These are phyloP conservation scores for Cordyceps cateniannulata DNA, from an alignment of 2,329 filamentous ascomycete species.

Conservation along the genomic window DNA sequence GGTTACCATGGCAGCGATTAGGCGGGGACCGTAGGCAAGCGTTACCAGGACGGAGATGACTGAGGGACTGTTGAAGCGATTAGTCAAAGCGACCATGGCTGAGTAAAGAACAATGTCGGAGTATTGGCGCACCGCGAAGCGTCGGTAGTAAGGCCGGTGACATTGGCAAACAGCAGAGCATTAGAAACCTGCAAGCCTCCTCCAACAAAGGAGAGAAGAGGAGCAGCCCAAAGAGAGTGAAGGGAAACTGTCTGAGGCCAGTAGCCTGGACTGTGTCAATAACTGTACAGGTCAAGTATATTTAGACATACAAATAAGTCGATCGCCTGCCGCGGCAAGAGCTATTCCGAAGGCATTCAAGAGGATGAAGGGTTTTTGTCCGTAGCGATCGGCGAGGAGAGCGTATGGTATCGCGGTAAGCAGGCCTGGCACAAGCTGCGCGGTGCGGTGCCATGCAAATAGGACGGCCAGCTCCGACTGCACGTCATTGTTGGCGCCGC, in stretches of 20 bases:
- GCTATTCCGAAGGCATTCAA: background rate
- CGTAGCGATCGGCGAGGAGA: background rate
- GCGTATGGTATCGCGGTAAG: background rate
- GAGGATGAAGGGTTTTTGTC: background rate
- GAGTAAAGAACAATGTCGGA: background rate
- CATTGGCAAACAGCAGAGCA: constrained; percentile 1
- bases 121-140: background rate
- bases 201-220: background rate
- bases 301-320: background rate
- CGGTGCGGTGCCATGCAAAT: background rate
- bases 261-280: background rate
- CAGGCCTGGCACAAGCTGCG: background rate
- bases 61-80: background rate
- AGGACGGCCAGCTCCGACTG: background rate
- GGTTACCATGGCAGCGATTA: background rate
- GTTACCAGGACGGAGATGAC: background rate
- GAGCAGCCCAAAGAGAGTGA: background rate
- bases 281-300: background rate
- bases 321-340: background rate
- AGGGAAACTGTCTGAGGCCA: background rate
- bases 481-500: background rate
- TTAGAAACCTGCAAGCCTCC: background rate
- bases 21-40: background rate
- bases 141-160: constrained; percentile 5
- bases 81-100: background rate